Percentiles rank a stretch among this genome's conserved stretches.
These are phyloP conservation scores for Akanthomyces muscarius DNA, from an alignment of 2,329 filamentous ascomycete species.

Conservation along the genomic window DNA sequence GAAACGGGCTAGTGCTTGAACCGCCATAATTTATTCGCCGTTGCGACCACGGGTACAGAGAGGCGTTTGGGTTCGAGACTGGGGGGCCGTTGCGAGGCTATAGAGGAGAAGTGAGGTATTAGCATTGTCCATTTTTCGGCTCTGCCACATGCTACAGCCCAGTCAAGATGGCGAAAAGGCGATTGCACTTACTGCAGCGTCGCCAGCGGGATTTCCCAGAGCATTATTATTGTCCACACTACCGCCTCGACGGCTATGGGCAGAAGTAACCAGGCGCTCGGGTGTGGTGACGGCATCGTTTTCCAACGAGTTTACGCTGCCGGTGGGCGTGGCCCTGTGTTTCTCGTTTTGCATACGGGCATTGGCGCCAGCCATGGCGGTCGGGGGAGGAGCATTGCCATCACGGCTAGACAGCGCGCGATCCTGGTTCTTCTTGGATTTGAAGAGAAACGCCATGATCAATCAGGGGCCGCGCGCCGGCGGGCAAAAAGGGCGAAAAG, in stretches of 20 bases:
- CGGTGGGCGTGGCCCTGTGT: constrained; percentile 68
- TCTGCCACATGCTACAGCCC: background rate
- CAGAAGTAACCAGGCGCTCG: constrained; percentile 44
- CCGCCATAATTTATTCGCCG: constrained; percentile 81
- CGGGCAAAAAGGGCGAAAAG: constrained; percentile 21
- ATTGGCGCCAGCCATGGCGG: constrained; percentile 46
- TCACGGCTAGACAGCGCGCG: constrained; percentile 55
- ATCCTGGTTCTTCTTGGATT: constrained; percentile 73
- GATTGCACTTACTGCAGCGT: constrained; percentile 40
- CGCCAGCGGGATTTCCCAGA: constrained; percentile 32
- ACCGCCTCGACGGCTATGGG: constrained; percentile 51
- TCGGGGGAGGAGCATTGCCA: constrained; percentile 45
- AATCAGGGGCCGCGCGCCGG: constrained; percentile 37
- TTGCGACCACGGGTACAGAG: constrained; percentile 95
- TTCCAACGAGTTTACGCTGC: constrained; percentile 70
- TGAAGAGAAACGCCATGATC: constrained; percentile 78
- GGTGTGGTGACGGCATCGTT: constrained; percentile 56
- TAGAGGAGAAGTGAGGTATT: constrained; percentile 18
- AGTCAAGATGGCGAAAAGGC: background rate
- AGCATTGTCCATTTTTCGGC: background rate
- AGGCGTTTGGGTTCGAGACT: constrained; percentile 60
- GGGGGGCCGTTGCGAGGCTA: constrained; percentile 54
- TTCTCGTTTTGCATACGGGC: constrained; percentile 51
- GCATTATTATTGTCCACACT: constrained; percentile 41
- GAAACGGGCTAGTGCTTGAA: constrained; percentile 80